Evolutionary conservation across 2,329 filamentous ascomycete genomes (phyloP), one percentile per base, ranked within the genome.

Genomic region (Phaeosphaeria sp.): DNA sequence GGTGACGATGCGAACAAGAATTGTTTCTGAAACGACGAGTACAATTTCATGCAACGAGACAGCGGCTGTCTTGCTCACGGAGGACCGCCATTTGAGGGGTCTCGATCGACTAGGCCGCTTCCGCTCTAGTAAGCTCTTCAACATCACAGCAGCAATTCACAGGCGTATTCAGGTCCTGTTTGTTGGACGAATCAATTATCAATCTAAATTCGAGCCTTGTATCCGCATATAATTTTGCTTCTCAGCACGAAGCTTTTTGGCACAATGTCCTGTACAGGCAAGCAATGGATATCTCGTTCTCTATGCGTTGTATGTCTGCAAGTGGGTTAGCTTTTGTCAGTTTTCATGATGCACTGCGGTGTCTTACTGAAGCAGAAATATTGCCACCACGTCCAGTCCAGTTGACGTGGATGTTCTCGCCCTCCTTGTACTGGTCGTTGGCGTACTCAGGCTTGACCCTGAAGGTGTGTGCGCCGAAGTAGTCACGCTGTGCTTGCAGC

Each of bases 361-460:
- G 11, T 56, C 63, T 58, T 54, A 65, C 63, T 52, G 93, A 97
- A 74, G 95, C 95, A 72, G 93, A 97, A 67, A 99, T 91, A 78
- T 98, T 95, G 77, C 95, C 95, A 78, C 95, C 95, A 79, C 95
- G 91, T 74, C 95, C 95, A 72, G 95, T 99, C 95, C 95, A 99
- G 91, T 99, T 99, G 81, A 98, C 93, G 87, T 99, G 95, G 78
- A 94, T 95, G 80, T 98, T 88, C 83, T 93, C 84, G 80, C 89
- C 92, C 72, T 85, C 87, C 67, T 89, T 90, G 85, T 96, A 96
- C 83, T 92, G 93, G 57, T 84, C 87, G 79, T 75, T 83, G 66
- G 81, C 81, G 67, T 66, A 78, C 71, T 83, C 80, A 46, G 81
- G 81, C 81, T 83, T 83, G 78, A 83, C 79, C 67, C 78, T 77